phyloP scores from a whole-genome alignment of 2,329 filamentous ascomycete genomes.

The Aspergillus hiratsukae region DNA sequence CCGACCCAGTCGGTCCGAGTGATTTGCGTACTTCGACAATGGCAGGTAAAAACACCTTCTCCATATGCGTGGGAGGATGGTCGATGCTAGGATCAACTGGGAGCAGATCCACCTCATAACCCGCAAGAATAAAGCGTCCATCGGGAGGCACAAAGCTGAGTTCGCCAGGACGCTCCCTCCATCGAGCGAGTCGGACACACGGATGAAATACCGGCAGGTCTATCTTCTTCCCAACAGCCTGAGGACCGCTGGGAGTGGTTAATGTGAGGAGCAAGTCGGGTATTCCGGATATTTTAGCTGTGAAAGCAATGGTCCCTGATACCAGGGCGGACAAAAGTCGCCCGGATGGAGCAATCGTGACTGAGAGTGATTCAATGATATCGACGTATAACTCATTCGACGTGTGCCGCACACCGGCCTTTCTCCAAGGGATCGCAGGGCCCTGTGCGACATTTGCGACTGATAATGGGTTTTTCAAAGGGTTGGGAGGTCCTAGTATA shows the following conservation, averaged over 20 bases:
- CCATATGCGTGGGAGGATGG: conserved; percentile 49
- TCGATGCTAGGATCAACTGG: conserved; percentile 61
- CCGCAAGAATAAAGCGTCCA: conserved; percentile 85
- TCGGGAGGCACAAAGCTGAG: conserved; percentile 96
- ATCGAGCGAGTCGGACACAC: conserved; percentile 83
- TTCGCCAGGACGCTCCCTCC: conserved; percentile 83
- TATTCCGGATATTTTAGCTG: conserved; percentile 87
- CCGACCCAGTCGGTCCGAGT: conserved; percentile 68
- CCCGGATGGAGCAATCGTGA: conserved; percentile 87
- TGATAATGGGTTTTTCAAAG: conserved; percentile 39
- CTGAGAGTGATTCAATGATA: conserved; percentile 81
- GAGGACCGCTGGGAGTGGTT: conserved; percentile 74
- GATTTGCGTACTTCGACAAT: conserved; percentile 76
- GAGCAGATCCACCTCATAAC: conserved; percentile 88
- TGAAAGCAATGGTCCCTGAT: conserved; percentile 91
- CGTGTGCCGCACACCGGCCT: conserved; percentile 88
- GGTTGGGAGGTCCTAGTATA: conserved; percentile 35
- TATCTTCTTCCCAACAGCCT: conserved; percentile 68
- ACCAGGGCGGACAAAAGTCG: conserved; percentile 80
- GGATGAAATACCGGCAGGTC: conserved; percentile 93
- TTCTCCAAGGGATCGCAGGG: conserved; percentile 75
- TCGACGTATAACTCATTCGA: conserved; percentile 98
- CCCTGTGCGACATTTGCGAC: conserved; percentile 32
- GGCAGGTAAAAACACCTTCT: conserved; percentile 74
- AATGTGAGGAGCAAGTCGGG: conserved; percentile 83